These are phyloP conservation scores for Trichophyton simii DNA, from an alignment of 2,329 filamentous ascomycete species.

Conservation along the genomic window DNA sequence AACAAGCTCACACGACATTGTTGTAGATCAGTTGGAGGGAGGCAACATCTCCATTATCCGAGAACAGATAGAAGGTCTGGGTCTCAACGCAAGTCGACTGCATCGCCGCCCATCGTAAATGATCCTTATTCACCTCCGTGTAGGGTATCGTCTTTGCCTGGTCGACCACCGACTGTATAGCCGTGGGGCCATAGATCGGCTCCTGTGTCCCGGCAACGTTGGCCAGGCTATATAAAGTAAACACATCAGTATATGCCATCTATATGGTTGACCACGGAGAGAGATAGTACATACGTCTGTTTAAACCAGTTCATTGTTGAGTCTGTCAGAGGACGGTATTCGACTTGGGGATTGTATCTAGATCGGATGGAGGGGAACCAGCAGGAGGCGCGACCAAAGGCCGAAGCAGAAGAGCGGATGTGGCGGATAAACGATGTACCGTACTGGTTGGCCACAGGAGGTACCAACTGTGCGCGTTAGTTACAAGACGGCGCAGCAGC, in stretches of 20 bases:
- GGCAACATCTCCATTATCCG: slow-evolving; percentile 62
- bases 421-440: slow-evolving; percentile 2
- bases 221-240: slow-evolving; percentile 40
- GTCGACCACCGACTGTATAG: slow-evolving; percentile 72
- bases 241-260: slow-evolving; percentile 35
- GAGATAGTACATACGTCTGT: slow-evolving; percentile 55
- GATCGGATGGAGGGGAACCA: neutral
- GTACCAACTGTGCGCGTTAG: neutral
- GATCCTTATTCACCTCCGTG: slow-evolving; percentile 63
- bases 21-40: slow-evolving; percentile 93
- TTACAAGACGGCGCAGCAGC: neutral
- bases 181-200: slow-evolving; percentile 83
- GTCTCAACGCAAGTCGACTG: slow-evolving; percentile 87
- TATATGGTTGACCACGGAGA: slow-evolving; percentile 26
- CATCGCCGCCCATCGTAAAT: slow-evolving; percentile 70
- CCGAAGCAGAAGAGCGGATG: neutral
- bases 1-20: slow-evolving; percentile 67
- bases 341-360: neutral
- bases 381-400: neutral
- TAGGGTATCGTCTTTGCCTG: slow-evolving; percentile 68
- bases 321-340: neutral
- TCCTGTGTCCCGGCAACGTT: slow-evolving; percentile 91
- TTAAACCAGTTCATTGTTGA: slow-evolving; percentile 89
- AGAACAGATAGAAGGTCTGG: slow-evolving; percentile 81
- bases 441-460: neutral